These are phyloP conservation scores for Tagetes patula DNA, from an alignment of 129 eudicot genomes.

Conservation along the genomic window DNA sequence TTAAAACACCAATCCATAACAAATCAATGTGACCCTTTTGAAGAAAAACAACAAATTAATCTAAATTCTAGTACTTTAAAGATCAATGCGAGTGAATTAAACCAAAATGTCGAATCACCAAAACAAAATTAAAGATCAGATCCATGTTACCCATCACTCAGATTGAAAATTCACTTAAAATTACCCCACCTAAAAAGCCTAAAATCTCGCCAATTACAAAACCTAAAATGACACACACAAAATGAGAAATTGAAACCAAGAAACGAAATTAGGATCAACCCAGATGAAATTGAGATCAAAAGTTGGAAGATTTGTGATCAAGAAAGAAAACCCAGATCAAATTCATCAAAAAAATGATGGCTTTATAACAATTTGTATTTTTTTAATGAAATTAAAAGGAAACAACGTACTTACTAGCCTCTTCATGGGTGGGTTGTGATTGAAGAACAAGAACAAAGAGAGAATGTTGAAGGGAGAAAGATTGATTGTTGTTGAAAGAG, in stretches of 20 bases:
- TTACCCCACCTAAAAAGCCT: slow-evolving; percentile 18
- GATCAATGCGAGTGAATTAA: slow-evolving; percentile 30
- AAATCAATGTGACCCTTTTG: slow-evolving; percentile 2
- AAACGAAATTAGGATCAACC: slow-evolving; percentile 16
- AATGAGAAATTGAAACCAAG: slow-evolving; percentile 18
- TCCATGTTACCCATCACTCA: slow-evolving; percentile 27
- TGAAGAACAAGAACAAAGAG: slow-evolving; percentile 11
- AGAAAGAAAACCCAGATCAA: slow-evolving; percentile 28
- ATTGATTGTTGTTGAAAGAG: slow-evolving; percentile 31
- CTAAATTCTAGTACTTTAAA: slow-evolving; percentile 11
- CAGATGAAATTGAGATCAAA: slow-evolving; percentile 13
- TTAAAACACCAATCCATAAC: slow-evolving; percentile 13
- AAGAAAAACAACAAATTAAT: slow-evolving; percentile 18
- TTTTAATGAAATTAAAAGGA: slow-evolving; percentile 21
- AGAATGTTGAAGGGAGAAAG: slow-evolving; percentile 27
- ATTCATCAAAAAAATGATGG: slow-evolving; percentile 10
- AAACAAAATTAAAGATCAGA: slow-evolving; percentile 29
- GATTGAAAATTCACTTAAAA: slow-evolving; percentile 14
- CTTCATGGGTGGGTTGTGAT: slow-evolving; percentile 49
- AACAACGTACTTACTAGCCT: slow-evolving; percentile 95
- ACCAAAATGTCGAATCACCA: slow-evolving; percentile 26
- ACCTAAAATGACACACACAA: not conserved
- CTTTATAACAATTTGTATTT: not conserved
- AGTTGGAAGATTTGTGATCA: not conserved
- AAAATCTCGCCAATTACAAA: slow-evolving; percentile 19